Conservation (phyloP, 179 eudicot genomes). For the Heliamphora pulchella region DNA sequence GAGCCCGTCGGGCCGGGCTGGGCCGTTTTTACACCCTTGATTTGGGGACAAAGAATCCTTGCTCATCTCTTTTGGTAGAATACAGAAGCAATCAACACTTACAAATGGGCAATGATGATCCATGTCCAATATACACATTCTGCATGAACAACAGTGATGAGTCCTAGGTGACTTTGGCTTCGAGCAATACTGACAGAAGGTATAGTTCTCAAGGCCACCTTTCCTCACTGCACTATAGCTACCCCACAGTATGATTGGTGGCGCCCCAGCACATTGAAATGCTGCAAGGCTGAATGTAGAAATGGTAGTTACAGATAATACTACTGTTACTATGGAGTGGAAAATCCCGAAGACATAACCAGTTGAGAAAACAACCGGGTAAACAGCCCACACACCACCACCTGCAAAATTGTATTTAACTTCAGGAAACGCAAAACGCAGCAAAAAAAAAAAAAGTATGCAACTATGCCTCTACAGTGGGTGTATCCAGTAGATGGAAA, state of each 20-base stretch:
- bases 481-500: no score
- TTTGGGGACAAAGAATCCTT: no score
- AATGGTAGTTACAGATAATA: constrained; percentile 57
- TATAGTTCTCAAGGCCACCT: constrained; percentile 70
- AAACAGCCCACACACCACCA: constrained; percentile 87
- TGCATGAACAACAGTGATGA: constrained; percentile 94
- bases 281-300: constrained; percentile 66
- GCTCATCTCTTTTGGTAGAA: no score
- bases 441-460: no score
- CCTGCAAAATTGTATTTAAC: constrained; percentile 41
- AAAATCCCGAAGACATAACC: constrained; percentile 45
- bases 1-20: no score
- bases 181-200: constrained; percentile 69
- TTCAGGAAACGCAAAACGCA: no score
- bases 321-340: constrained; percentile 39
- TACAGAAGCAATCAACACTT: constrained; percentile 36
- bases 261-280: constrained; percentile 67
- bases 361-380: constrained; percentile 69
- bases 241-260: constrained; percentile 70
- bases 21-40: no score
- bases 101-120: constrained; percentile 99
- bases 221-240: constrained; percentile 74
- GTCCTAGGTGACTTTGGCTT: constrained; percentile 87
- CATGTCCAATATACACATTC: constrained; percentile 86
- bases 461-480: no score